These are phyloP conservation scores for Phycomyces blakesleeanus DNA, from an alignment of 192 early-diverging fungal genomes.

Conservation along the genomic window DNA sequence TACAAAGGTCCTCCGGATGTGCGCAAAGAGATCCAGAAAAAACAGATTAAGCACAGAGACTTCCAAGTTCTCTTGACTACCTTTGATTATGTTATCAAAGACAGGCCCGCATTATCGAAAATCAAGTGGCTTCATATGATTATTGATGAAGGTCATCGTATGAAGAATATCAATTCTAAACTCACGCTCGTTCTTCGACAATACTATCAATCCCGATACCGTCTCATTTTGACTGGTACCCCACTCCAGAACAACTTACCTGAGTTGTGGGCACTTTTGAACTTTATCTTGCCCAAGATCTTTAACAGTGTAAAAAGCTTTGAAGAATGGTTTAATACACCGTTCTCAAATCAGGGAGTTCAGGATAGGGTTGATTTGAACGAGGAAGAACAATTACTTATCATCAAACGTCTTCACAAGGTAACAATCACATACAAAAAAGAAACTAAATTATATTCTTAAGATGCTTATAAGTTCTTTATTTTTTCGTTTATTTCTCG, in stretches of 20 bases:
- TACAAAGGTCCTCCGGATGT: conserved; percentile 86
- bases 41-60: conserved; percentile 68
- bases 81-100: conserved; percentile 95
- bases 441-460: no score
- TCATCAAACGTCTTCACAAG: conserved; percentile 95
- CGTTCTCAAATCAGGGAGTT: conserved; percentile 74
- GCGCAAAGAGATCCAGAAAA: conserved; percentile 68
- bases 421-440: no score
- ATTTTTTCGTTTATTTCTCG: neutral
- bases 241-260: conserved; percentile 97
- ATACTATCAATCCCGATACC: conserved; percentile 82
- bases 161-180: conserved; percentile 92
- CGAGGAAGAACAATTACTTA: conserved; percentile 95
- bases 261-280: conserved; percentile 92
- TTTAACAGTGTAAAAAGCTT: conserved; percentile 94
- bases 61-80: conserved; percentile 97
- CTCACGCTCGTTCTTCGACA: conserved; percentile 82
- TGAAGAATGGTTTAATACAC: conserved; percentile 99
- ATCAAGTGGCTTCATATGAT: conserved; percentile 97
- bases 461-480: neutral
- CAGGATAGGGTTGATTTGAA: conserved; percentile 88
- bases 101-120: conserved; percentile 77
- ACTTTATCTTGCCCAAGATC: conserved; percentile 92
- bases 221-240: conserved; percentile 93
- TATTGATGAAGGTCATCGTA: conserved; percentile 97